Base-by-base conservation (phyloP, 306 rosid species). In the Citrullus colocynthis region DNA sequence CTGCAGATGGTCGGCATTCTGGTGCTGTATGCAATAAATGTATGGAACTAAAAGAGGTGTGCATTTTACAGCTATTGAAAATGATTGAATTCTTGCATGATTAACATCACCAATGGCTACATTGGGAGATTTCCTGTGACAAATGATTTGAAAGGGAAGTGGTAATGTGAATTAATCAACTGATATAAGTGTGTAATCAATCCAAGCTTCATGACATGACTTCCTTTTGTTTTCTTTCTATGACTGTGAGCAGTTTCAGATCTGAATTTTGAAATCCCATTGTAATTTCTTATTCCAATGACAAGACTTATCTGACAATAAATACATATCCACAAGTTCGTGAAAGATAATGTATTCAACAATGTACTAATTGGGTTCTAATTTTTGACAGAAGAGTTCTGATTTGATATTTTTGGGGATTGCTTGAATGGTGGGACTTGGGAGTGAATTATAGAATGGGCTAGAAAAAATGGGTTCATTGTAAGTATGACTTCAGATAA, bases 81-180 rank as follows among this genome's bases (percentile, higher is more conserved):
- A 49, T 72, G 77, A 72, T 49, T 72, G 77, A 24, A 72, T 72
- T 72, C 6, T 48, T 71, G 57, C 12, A 45, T 10, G 54, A 67
- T 44, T 49, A 72, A 49, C 77, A 72, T 72, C 77, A 72, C 12
- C 14, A 10, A 30, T 72, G 41, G 77, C 60, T 72, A 49, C 42
- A 49, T 42, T 49, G 28, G 76, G 74, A n/a, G 28, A 37, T 66
- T 66, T 17, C 58, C 41, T 48, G 77, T 72, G 60, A 72, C 77
- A 49, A 42, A 12, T 72, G 77, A 72, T 72, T 72, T 72, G 77
- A 49, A 24, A 24, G 77, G 60, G 44, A 49, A 48, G 41, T 69
- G 77, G 59, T 72, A 72, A 71, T 49, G 77, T 72, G 77, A 72
- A 72, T 72, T 49, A 48, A 72, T 72, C 77, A 49, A 14, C 42